A percentile compares a stretch with the other conserved stretches of the same genome.
Evolutionary conservation across 169 alveolate species (phyloP).

Genomic region (Ichthyophthirius multifiliis): DNA sequence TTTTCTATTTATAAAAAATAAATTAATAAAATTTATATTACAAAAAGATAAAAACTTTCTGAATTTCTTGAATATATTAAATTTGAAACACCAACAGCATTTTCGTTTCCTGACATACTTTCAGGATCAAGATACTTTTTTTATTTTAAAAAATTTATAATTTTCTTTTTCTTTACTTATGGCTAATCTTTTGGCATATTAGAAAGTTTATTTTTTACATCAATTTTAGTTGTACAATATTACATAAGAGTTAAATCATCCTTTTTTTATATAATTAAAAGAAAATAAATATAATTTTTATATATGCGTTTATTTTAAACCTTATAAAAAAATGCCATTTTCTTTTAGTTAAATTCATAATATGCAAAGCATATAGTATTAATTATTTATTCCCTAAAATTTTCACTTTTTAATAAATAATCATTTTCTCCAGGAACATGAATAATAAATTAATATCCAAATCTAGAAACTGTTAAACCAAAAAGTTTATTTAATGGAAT

Average conservation of each 20-base stretch:
- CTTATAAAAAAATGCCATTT: constrained; percentile 28
- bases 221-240: constrained; percentile 29
- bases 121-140: constrained; percentile 5
- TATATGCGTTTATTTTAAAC: neutral
- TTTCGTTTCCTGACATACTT: constrained; percentile 8
- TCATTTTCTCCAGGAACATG: constrained; percentile 33
- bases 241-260: constrained; percentile 21
- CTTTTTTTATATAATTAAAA: neutral
- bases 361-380: constrained; percentile 11
- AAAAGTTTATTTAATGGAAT: neutral
- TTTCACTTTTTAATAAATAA: constrained; percentile 12
- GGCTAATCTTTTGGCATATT: constrained; percentile 19
- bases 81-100: neutral
- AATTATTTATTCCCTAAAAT: constrained; percentile 27
- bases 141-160: neutral
- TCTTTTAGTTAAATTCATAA: neutral
- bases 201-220: constrained; percentile 17
- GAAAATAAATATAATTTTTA: neutral
- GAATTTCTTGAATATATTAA: neutral
- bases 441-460: constrained; percentile 9
- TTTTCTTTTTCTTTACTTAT: neutral
- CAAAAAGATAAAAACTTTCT: neutral
- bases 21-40: neutral
- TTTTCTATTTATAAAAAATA: neutral
- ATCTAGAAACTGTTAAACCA: constrained; percentile 16